phyloP scores from a whole-genome alignment of 2,329 filamentous ascomycete species.

The Dactylellina drechsleri region DNA sequence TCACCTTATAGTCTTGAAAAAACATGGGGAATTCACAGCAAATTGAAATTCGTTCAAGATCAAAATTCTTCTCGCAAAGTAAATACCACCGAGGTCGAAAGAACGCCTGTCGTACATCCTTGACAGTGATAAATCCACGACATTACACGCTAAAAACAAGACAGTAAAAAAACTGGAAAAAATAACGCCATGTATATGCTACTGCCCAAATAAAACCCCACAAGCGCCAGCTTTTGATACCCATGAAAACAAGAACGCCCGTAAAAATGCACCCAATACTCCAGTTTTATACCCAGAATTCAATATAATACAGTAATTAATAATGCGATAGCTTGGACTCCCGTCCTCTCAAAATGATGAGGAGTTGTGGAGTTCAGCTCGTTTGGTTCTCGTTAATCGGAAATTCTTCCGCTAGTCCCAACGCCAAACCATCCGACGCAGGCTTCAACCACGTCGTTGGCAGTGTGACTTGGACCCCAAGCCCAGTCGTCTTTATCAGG shows the following conservation, averaged over 20 bases:
- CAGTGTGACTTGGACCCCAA: conserved; percentile 44
- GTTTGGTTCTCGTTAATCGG: conserved; percentile 6
- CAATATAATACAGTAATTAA: conserved; percentile 12
- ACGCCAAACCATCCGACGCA: conserved; percentile 51
- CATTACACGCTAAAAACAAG: too few species aligned
- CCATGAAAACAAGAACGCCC: conserved; percentile 2
- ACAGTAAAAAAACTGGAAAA: too few species aligned
- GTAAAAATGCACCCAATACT: neutral
- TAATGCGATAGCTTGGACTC: neutral
- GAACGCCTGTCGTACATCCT: too few species aligned
- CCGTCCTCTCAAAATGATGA: conserved; percentile 9
- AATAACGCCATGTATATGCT: conserved; percentile 2
- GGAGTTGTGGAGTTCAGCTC: neutral
- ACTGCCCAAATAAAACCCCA: neutral
- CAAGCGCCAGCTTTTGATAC: conserved; percentile 1
- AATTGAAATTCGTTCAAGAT: too few species aligned
- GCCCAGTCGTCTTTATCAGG: conserved; percentile 48
- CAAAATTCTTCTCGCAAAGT: too few species aligned
- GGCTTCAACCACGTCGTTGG: conserved; percentile 45
- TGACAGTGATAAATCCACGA: too few species aligned
- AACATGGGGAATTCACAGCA: too few species aligned
- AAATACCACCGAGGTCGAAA: too few species aligned
- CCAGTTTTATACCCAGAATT: neutral
- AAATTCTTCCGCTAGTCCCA: conserved; percentile 34
- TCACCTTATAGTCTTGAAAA: too few species aligned